Evolutionary conservation across 2,329 filamentous ascomycete genomes (phyloP), one percentile per base, ranked within the genome.

Genomic region (Fusarium buxicola): DNA sequence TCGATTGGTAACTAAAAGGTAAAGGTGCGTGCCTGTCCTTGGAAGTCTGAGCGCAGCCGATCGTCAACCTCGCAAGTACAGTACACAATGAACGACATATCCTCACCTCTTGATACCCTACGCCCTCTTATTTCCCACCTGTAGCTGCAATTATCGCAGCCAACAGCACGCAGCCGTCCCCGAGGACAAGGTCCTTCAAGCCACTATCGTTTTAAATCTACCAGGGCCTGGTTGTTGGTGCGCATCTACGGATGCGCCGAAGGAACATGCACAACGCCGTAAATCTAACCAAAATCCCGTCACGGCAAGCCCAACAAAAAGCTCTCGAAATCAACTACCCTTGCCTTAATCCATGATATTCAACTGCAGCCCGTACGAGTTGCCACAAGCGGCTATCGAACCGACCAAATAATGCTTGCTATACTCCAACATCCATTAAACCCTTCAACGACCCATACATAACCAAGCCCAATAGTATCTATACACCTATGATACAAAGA

Each of bases 161-260:
- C 38, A 49, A 43, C 55, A 48, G 63, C 51, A 66, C 39, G 47
- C 25, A 64, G 55, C 63, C 63, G 63, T 66, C 28, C 55, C 55
- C 51, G 40, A 46, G 31, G 45, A 61, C 59, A 60, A 58, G 59
- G 63, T 25, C 41, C 36, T 36, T 38, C 39, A 64, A 66, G 47
- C 63, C 63, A 66, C 59, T 41, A 47, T 35, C 27, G 55, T 50
- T 47, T 53, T 45, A 40, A 24, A 50, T 52, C 44, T 38, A 15
- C 39, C 32, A 40, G 21, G 55, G 31, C 31, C 28, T 47, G n/a
- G 35, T 31, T n/a, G 31, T 39, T 36, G 34, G 49, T 53, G 31
- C 39, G 44, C 18, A 13, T 51, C 47, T 27, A 27, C 28, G n/a
- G n/a, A n/a, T n/a, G n/a, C n/a, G 46, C 21, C 21, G 21, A 4